phyloP scores from a whole-genome alignment of 164 flowering plant species.

The Vitis labrusca region DNA sequence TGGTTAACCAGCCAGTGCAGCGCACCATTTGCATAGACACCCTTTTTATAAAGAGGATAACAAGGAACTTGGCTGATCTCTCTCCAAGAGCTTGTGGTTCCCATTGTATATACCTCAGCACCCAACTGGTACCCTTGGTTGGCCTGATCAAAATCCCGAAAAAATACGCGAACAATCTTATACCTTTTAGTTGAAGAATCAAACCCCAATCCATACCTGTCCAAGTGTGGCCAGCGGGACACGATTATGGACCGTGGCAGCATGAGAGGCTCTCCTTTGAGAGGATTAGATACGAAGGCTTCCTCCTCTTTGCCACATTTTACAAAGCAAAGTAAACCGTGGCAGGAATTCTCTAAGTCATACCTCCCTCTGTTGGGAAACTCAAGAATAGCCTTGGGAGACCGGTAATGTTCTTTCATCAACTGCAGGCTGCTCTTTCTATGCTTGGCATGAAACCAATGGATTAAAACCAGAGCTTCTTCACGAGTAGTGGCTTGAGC shows the following conservation, averaged over 20 bases:
- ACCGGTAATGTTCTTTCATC: no score
- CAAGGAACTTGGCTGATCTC: neutral
- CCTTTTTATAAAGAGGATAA: neutral
- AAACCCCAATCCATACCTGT: slow-evolving; percentile 3
- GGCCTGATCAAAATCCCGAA: no score
- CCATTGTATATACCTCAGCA: neutral
- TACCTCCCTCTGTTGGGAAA: no score
- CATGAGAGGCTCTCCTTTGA: neutral
- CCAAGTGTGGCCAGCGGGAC: no score
- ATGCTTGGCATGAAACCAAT: no score
- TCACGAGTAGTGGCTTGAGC: no score
- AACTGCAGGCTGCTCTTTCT: no score
- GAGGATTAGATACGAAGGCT: neutral
- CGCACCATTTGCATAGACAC: slow-evolving; percentile 8
- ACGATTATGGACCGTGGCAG: neutral
- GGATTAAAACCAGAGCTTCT: no score
- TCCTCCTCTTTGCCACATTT: neutral
- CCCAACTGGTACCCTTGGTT: neutral
- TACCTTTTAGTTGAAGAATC: slow-evolving; percentile 2
- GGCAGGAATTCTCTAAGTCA: neutral
- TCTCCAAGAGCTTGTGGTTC: slow-evolving; percentile 1
- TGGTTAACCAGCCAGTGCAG: slow-evolving; percentile 7
- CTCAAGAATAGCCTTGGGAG: no score
- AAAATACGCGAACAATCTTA: slow-evolving; percentile 4
- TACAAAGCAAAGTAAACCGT: slow-evolving; percentile 10